These are phyloP conservation scores for Chamaenerion angustifolium DNA, from an alignment of 345 rosid species.

Conservation along the genomic window DNA sequence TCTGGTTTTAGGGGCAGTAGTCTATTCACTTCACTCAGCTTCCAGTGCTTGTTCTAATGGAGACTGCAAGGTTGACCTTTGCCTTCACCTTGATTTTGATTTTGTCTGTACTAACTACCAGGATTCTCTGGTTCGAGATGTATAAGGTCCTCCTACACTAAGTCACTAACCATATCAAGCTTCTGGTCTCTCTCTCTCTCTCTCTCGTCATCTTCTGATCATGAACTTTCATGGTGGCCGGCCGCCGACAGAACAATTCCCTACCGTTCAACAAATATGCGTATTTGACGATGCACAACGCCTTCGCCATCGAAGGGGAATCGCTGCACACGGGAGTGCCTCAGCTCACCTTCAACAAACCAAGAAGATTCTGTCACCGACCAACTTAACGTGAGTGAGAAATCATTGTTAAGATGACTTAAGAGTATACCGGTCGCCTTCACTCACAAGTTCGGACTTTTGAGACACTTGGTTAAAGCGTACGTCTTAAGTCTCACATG, in stretches of 20 bases:
- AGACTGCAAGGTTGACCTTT: slow-evolving; percentile 29
- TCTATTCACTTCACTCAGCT: slow-evolving; percentile 6
- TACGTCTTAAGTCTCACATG: too few species aligned
- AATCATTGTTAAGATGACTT: too few species aligned
- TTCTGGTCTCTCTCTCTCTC: slow-evolving; percentile 41
- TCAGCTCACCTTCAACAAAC: slow-evolving; percentile 31
- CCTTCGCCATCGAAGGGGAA: slow-evolving; percentile 36
- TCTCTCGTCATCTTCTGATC: neutral
- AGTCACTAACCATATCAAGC: slow-evolving; percentile 46
- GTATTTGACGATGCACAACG: too few species aligned
- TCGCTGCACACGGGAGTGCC: slow-evolving; percentile 37
- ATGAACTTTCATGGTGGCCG: neutral
- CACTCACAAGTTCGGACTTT: too few species aligned
- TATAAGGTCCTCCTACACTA: slow-evolving; percentile 33
- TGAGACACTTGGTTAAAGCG: too few species aligned
- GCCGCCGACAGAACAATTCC: slow-evolving; percentile 41
- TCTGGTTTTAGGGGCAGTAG: slow-evolving; percentile 9
- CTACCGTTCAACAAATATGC: too few species aligned
- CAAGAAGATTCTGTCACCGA: slow-evolving; percentile 55
- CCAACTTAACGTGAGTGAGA: slow-evolving; percentile 39
- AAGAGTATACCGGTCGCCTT: too few species aligned
- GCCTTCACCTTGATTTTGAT: neutral
- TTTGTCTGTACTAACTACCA: neutral
- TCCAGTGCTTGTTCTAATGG: slow-evolving; percentile 33
- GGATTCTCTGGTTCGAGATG: slow-evolving; percentile 44